phyloP scores from a whole-genome alignment of 1,284 basidiomycete species.

The Trichosporon inkin region DNA sequence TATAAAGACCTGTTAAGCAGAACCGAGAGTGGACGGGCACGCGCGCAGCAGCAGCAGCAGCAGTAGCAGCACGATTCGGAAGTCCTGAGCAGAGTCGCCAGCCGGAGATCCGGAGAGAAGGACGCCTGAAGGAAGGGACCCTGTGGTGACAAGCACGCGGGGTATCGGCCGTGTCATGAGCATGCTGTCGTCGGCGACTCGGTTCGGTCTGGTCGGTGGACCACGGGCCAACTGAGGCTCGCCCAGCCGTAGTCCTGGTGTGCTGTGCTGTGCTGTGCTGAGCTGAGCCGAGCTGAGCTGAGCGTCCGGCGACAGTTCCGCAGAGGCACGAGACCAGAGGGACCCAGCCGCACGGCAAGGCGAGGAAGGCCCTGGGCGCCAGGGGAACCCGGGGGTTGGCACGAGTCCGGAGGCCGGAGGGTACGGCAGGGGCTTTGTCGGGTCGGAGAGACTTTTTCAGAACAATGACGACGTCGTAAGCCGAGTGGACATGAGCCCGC shows the following conservation, averaged over 20 bases:
- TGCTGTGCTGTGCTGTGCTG: too few species aligned
- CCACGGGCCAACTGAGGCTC: neutral
- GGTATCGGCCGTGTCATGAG: conserved; percentile 5
- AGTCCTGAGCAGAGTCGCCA: neutral
- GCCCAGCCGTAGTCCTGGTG: neutral
- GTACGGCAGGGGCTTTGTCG: neutral
- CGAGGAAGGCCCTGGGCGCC: neutral
- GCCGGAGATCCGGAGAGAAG: conserved; percentile 6
- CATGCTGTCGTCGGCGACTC: conserved; percentile 4
- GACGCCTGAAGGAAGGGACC: neutral
- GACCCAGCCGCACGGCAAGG: too few species aligned
- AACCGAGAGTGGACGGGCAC: neutral
- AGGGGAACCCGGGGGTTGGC: neutral
- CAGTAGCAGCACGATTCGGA: neutral
- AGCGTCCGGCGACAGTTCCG: neutral
- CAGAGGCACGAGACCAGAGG: too few species aligned
- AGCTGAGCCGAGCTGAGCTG: neutral
- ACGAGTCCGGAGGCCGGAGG: conserved; percentile 4
- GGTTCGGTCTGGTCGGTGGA: conserved; percentile 2
- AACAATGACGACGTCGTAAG: conserved; percentile 5
- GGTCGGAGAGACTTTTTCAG: conserved; percentile 6
- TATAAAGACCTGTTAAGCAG: neutral
- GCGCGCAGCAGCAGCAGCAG: neutral
- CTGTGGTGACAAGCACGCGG: conserved; percentile 5
- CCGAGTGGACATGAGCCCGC: conserved; percentile 2